Percentiles rank a stretch among this genome's conserved stretches.
Conservation (phyloP, 805 yeast genomes). For the Kuraishia piskuri region DNA sequence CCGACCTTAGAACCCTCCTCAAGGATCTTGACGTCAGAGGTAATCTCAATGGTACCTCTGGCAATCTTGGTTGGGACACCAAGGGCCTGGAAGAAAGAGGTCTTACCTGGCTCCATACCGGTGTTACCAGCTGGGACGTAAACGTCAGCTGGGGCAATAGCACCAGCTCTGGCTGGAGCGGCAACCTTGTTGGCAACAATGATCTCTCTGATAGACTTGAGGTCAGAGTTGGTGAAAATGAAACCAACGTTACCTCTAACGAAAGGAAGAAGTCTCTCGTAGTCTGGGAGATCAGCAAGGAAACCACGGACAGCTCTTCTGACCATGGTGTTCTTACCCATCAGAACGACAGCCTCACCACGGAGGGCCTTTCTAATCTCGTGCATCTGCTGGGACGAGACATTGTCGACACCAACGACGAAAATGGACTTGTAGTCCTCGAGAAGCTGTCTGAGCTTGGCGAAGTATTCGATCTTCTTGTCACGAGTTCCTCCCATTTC, state of each 20-base stretch:
- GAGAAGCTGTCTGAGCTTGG: conserved; percentile 89
- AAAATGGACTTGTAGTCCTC: conserved; percentile 97
- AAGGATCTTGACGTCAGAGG: conserved; percentile 93
- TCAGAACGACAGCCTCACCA: conserved; percentile 88
- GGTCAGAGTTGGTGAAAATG: conserved; percentile 96
- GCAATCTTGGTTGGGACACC: conserved; percentile 99
- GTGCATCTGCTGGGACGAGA: conserved; percentile 99
- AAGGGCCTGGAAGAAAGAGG: conserved; percentile 99
- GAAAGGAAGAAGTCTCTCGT: conserved; percentile 89
- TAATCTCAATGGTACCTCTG: conserved; percentile 99
- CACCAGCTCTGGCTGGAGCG: conserved; percentile 99
- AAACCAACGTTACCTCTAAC: conserved; percentile 99
- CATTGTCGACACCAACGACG: conserved; percentile 99
- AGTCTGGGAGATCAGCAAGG: conserved; percentile 89
- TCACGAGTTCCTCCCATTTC: conserved; percentile 99
- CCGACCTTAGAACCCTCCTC: conserved; percentile 84
- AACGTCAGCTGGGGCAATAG: conserved; percentile 96
- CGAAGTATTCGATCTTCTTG: conserved; percentile 92
- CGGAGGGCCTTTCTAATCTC: conserved; percentile 97
- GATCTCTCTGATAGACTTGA: conserved; percentile 84
- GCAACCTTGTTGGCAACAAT: conserved; percentile 92
- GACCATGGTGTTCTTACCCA: conserved; percentile 99
- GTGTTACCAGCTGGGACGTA: conserved; percentile 99
- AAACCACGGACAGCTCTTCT: conserved; percentile 99
- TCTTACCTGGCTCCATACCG: conserved; percentile 99